Evolutionary conservation across 257 asterid genomes (phyloP).

Genomic region (Gentiana macrophylla): DNA sequence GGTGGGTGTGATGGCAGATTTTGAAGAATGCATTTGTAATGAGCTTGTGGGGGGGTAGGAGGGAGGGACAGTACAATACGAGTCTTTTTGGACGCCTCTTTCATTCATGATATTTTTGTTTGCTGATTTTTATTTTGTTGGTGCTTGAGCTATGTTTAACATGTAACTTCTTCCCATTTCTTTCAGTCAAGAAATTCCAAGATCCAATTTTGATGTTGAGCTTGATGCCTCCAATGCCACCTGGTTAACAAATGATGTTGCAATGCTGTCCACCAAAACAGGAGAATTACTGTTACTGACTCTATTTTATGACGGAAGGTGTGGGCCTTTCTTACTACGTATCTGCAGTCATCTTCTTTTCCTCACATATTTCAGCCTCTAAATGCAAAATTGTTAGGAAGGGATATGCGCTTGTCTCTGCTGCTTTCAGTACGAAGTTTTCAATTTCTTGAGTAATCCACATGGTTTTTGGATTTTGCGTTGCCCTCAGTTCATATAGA

Average conservation of each 20-base stretch:
- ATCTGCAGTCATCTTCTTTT: background rate
- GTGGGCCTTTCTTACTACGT: slow-evolving; percentile 7
- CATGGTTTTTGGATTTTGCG: background rate
- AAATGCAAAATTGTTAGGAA: background rate
- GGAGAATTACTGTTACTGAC: slow-evolving; percentile 92
- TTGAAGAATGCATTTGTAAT: too few relatives aligned
- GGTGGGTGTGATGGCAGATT: too few relatives aligned
- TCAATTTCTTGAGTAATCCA: background rate
- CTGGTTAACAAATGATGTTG: slow-evolving; percentile 93
- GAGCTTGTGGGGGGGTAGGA: too few relatives aligned
- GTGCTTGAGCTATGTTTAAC: slow-evolving; percentile 12
- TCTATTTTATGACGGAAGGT: slow-evolving; percentile 95
- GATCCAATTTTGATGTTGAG: slow-evolving; percentile 67
- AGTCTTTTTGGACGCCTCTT: background rate
- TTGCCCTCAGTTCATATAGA: too few relatives aligned
- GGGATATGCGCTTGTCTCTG: background rate
- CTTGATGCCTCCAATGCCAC: slow-evolving; percentile 90
- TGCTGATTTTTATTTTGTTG: background rate
- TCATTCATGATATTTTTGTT: background rate
- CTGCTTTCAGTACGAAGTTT: background rate
- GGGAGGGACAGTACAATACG: too few relatives aligned
- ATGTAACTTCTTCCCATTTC: slow-evolving; percentile 9
- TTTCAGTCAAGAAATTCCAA: slow-evolving; percentile 76
- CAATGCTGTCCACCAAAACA: slow-evolving; percentile 77
- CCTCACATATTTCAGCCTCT: background rate